A percentile compares a stretch with the other conserved stretches of the same genome.
phyloP scores from a whole-genome alignment of 345 rosid species.

The Combretum micranthum region DNA sequence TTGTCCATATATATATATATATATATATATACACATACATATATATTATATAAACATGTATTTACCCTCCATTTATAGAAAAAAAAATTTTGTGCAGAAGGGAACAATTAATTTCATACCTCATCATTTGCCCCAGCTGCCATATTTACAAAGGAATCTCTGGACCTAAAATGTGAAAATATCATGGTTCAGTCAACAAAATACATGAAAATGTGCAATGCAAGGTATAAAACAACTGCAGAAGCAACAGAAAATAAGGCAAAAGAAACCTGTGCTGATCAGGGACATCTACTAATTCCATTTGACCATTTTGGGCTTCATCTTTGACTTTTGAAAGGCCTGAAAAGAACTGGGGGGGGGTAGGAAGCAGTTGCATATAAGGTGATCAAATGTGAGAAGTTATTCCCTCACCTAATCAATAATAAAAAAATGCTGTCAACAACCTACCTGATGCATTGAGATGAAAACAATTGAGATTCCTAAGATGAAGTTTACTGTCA shows the following conservation, averaged over 20 bases:
- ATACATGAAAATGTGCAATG: not conserved
- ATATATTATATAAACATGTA: too few species aligned
- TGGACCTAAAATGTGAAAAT: constrained; percentile 46
- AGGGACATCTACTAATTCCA: constrained; percentile 42
- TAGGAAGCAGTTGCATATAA: constrained; percentile 1
- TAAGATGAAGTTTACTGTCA: constrained; percentile 81
- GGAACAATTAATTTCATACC: constrained; percentile 29
- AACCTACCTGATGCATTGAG: constrained; percentile 94
- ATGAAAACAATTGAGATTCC: constrained; percentile 94
- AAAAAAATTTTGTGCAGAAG: not conserved
- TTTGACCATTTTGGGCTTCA: constrained; percentile 53
- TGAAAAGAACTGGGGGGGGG: constrained; percentile 84
- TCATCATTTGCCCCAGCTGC: constrained; percentile 92
- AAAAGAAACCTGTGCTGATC: constrained; percentile 41
- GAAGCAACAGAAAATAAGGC: not conserved
- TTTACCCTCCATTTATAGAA: not conserved
- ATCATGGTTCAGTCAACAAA: not conserved
- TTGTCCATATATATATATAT: too few species aligned
- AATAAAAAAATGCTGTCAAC: not conserved
- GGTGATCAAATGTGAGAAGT: not conserved
- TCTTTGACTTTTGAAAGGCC: constrained; percentile 76
- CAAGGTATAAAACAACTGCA: not conserved
- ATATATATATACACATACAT: too few species aligned
- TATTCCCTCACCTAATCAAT: not conserved
- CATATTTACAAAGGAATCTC: constrained; percentile 76